Evolutionary conservation across 2,329 filamentous ascomycete genomes (phyloP), one percentile per base, ranked within the genome.

Genomic region (Monilinia aucupariae): DNA sequence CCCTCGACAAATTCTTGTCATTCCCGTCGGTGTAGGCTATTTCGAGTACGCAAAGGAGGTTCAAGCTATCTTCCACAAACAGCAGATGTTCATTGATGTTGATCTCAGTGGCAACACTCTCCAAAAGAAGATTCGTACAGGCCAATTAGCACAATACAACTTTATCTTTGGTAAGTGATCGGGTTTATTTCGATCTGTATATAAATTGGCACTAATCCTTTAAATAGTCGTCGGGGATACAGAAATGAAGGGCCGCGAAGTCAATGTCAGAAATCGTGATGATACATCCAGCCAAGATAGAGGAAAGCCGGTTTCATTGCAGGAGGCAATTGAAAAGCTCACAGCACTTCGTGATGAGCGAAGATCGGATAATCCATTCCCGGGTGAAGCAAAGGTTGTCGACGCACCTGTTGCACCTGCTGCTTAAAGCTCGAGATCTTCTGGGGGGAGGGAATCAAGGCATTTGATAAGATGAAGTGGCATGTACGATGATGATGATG

Each of bases 71-170:
- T 87, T 92, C 78, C 84, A 87, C 72, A 80, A 82, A 65, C 81
- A 87, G 74, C 81, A 81, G 55, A 84, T 93, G 75, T 89, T 88
- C 71, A 84, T 85, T 73, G 88, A 91, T 74, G 80, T 88, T 64
- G 88, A 90, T 73, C 79, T 88, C 59, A 83, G 83, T 69, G 85
- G 88, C 71, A 91, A 93, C 77, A 94, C 90, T 8, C 85, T 94
- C 78, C 87, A 91, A 75, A 93, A 94, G 84, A 94, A 94, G 85
- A 91, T 94, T 69, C 87, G 90, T 70, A 92, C 84, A 62, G 90
- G 86, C 17, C 90, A 94, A 77, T 76, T 93, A 70, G 81, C 87
- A 59, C 87, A 92, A 76, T 93, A 92, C 79, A 92, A 92, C 79
- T 92, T 89, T 76, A 89, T 92, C 70, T 89, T 92, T 71, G 83